Evolutionary conservation across 495 filamentous ascomycete species (phyloP), one percentile per base, ranked within the genome.

Genomic region (Aspergillus sclerotioniger): DNA sequence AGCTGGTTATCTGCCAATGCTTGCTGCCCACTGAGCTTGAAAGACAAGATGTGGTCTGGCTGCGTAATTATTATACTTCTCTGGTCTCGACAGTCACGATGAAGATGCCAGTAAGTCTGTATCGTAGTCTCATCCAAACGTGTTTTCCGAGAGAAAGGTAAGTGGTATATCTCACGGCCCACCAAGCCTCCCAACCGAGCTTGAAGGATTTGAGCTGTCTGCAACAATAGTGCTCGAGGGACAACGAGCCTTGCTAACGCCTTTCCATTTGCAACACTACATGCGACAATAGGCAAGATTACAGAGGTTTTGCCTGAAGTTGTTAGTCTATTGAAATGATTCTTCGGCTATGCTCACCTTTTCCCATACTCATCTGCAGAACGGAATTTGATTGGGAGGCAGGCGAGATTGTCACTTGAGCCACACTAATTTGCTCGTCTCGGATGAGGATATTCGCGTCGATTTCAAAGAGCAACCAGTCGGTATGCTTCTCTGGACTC

Each of bases 351-450:
- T 25, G 84, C 62, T 90, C 90, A 0, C 88, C 88, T 65, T 88
- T 79, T 0, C 88, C 88, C 87, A 90, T 90, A 60, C 88, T 89
- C 51, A 91, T 72, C 61, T 91, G 87, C 65, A 90, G 75, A 7
- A 86, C 82, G 0, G 76, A 66, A 62, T 85, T 90, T 0, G 56
- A 32, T 1, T 58, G 67, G 0, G 62, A 67, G 0, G 63, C 57
- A 0, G 87, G 86, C 0, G 50, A 47, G 10, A 76, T 81, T 84
- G 89, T 90, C 41, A 75, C 67, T 3, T 47, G 41, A 0, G 86
- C 83, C 35, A 90, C 83, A 8, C 76, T 57, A 5, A 75, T 67
- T 60, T 91, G 88, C 0, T 83, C 82, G 13, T 70, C 65, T 1
- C 88, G 82, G 35, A 90, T 86, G 10, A 82, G 65, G 17, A 91